A percentile compares a stretch with the other conserved stretches of the same genome.
These are phyloP conservation scores for Cryptomeria japonica DNA, from an alignment of 75 land plant genomes.

Conservation along the genomic window DNA sequence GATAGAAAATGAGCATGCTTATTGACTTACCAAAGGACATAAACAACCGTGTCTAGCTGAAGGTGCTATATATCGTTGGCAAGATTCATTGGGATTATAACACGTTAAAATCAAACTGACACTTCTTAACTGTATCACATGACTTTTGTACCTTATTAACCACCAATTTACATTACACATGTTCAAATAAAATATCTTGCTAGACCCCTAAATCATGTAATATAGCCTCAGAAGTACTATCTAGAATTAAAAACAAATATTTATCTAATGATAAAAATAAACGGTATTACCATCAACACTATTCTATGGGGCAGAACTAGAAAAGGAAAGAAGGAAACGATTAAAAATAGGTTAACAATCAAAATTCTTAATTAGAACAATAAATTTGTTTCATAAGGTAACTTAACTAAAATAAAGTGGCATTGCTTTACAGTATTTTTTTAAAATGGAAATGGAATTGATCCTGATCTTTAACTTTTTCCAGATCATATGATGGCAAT, in stretches of 20 bases:
- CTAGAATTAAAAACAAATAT: neutral
- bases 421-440: neutral
- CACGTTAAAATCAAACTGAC: neutral
- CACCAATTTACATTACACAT: neutral
- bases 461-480: neutral
- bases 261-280: neutral
- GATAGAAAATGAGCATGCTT: neutral
- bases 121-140: neutral
- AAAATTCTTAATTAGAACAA: neutral
- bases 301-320: neutral
- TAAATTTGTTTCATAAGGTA: neutral
- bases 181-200: neutral
- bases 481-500: slow-evolving; percentile 99
- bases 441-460: neutral
- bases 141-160: neutral
- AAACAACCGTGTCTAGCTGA: neutral
- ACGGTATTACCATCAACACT: neutral
- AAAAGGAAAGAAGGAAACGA: neutral
- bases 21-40: neutral
- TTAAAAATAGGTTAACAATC: neutral
- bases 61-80: neutral
- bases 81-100: neutral
- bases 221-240: neutral
- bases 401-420: neutral
- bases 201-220: neutral